A percentile compares a stretch with the other conserved stretches of the same genome.
These are phyloP conservation scores for Arbutus unedo DNA, from an alignment of 148 eudicot species.

Conservation along the genomic window DNA sequence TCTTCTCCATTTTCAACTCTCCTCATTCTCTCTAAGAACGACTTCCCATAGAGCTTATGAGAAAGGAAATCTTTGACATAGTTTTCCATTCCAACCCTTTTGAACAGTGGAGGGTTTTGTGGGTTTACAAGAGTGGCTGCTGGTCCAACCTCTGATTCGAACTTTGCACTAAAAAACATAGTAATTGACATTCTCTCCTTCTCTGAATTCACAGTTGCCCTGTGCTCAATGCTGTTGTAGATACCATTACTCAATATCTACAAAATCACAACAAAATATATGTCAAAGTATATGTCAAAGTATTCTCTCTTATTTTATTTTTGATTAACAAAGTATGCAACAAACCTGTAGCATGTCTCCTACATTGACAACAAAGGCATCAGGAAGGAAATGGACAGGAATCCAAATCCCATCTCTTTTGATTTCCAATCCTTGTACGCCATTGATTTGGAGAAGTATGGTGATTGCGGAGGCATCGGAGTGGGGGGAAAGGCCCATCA, in stretches of 20 bases:
- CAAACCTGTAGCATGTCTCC: conserved; percentile 25
- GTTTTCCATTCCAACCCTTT: conserved; percentile 19
- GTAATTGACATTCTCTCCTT: conserved; percentile 30
- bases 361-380: conserved; percentile 20
- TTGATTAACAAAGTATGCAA: neutral
- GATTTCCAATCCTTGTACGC: conserved; percentile 19
- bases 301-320: no score
- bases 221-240: conserved; percentile 32
- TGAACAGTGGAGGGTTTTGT: conserved; percentile 25
- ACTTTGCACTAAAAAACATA: conserved; percentile 18
- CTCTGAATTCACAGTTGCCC: conserved; percentile 22
- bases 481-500: conserved; percentile 19
- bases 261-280: neutral
- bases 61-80: conserved; percentile 17
- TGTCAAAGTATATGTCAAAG: no score
- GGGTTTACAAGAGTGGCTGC: neutral
- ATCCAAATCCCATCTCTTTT: conserved; percentile 25
- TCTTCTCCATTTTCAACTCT: neutral
- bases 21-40: conserved; percentile 12
- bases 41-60: conserved; percentile 15
- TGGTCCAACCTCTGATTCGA: conserved; percentile 26
- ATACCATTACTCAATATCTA: conserved; percentile 32
- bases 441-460: conserved; percentile 21
- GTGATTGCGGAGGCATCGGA: conserved; percentile 16
- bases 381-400: conserved; percentile 12